Evolutionary conservation across 257 asterid genomes (phyloP).

Genomic region (Perilla frutescens): DNA sequence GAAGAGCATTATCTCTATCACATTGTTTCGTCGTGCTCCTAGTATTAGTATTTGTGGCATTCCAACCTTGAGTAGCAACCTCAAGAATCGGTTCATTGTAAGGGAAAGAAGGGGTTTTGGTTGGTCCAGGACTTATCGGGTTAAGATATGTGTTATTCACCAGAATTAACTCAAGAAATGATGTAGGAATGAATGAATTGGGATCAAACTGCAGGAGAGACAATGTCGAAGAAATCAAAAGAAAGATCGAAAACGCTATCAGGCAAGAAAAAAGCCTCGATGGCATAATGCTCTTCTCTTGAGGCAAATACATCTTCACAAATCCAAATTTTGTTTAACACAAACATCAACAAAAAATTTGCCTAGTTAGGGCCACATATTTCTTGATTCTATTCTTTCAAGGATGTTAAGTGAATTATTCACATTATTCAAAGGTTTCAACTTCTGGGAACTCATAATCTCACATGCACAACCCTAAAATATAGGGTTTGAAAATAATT

Average conservation of each 20-base stretch:
- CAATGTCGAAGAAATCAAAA: constrained; percentile 57
- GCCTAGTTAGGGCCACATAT: no score
- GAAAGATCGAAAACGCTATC: constrained; percentile 56
- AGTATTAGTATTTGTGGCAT: not conserved
- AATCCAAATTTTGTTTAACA: not conserved
- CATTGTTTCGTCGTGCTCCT: constrained; percentile 32
- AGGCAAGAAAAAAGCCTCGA: constrained; percentile 66
- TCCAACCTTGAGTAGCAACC: constrained; percentile 14
- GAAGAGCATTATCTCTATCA: constrained; percentile 51
- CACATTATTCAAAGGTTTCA: not conserved
- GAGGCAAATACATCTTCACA: constrained; percentile 46
- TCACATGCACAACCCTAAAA: constrained; percentile 28
- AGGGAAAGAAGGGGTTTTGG: constrained; percentile 24
- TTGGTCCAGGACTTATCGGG: constrained; percentile 14
- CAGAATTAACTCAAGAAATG: constrained; percentile 46
- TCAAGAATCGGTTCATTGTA: constrained; percentile 25
- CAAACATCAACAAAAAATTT: no score
- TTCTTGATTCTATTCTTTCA: no score
- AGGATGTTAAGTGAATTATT: no score
- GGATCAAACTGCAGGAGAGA: constrained; percentile 55
- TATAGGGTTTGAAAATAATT: not conserved
- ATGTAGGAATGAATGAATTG: constrained; percentile 41
- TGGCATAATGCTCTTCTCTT: constrained; percentile 61
- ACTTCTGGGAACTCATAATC: constrained; percentile 3
- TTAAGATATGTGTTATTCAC: constrained; percentile 42